These are phyloP conservation scores for Helicocarpus griseus DNA, from an alignment of 2,329 filamentous ascomycete species.

Conservation along the genomic window DNA sequence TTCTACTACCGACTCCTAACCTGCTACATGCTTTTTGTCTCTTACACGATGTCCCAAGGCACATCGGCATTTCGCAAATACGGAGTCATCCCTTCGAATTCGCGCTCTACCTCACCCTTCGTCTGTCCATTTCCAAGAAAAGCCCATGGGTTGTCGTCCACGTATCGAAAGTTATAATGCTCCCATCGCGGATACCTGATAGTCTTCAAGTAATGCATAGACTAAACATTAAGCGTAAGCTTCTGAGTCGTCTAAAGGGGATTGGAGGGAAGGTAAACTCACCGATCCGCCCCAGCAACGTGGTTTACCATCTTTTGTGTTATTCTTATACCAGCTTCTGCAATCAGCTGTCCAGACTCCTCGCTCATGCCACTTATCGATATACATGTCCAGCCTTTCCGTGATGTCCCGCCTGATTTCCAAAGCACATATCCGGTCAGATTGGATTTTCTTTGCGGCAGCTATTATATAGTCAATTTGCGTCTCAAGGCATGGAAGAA, in stretches of 20 bases:
- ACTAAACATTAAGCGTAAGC: conserved; percentile 12
- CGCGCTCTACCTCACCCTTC: conserved; percentile 22
- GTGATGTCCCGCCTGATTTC: not conserved
- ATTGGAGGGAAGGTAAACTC: not conserved
- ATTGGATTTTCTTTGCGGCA: not conserved
- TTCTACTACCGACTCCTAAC: not conserved
- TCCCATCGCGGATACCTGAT: conserved; percentile 28
- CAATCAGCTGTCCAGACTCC: not conserved
- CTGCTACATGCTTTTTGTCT: not conserved
- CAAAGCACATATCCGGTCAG: not conserved
- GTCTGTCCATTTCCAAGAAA: conserved; percentile 37
- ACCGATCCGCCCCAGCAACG: not conserved
- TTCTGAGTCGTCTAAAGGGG: not conserved
- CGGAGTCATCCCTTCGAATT: not conserved
- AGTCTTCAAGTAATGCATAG: conserved; percentile 20
- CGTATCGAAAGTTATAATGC: conserved; percentile 25
- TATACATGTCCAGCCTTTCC: not conserved
- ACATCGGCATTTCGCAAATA: not conserved
- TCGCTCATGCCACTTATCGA: not conserved
- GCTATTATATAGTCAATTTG: not conserved
- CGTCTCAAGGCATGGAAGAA: not conserved
- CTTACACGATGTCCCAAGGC: not conserved
- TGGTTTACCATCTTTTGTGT: not conserved
- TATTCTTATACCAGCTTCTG: not conserved
- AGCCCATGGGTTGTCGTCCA: conserved; percentile 29